Evolutionary conservation across 331 rosid genomes (phyloP).

Genomic region (Dryas integrifolia): DNA sequence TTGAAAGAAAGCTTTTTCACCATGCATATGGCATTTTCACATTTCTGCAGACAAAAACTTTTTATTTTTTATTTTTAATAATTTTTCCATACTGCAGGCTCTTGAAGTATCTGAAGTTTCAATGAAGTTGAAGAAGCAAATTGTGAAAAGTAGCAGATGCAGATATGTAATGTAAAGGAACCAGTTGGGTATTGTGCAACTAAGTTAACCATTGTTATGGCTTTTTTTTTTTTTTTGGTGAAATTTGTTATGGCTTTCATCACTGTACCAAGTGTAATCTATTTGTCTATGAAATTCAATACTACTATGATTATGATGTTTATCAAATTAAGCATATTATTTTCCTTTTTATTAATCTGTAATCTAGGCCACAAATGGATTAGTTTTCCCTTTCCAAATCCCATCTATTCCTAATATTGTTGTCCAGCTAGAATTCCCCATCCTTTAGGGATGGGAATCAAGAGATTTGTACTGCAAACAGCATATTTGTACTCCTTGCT

Average conservation of each 20-base stretch:
- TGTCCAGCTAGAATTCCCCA: constrained; percentile 10
- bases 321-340: not conserved
- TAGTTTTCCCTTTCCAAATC: constrained; percentile 1
- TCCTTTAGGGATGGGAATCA: not conserved
- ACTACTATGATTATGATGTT: not conserved
- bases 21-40: too few species aligned
- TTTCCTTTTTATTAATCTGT: not conserved
- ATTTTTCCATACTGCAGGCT: constrained; percentile 31
- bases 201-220: not conserved
- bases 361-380: constrained; percentile 2
- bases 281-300: constrained; percentile 6
- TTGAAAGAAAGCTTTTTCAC: too few species aligned
- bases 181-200: constrained; percentile 2
- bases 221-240: not conserved
- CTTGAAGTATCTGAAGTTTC: constrained; percentile 30
- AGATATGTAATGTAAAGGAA: constrained; percentile 10
- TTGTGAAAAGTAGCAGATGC: constrained; percentile 19
- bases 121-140: constrained; percentile 11
- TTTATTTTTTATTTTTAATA: not conserved
- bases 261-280: not conserved
- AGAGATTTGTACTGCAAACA: not conserved
- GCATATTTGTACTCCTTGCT: not conserved
- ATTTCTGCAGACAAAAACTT: not conserved
- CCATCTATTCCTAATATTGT: constrained; percentile 2
- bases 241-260: not conserved